Conservation (phyloP, 495 filamentous ascomycete species). For the Aspergillus taichungensis region DNA sequence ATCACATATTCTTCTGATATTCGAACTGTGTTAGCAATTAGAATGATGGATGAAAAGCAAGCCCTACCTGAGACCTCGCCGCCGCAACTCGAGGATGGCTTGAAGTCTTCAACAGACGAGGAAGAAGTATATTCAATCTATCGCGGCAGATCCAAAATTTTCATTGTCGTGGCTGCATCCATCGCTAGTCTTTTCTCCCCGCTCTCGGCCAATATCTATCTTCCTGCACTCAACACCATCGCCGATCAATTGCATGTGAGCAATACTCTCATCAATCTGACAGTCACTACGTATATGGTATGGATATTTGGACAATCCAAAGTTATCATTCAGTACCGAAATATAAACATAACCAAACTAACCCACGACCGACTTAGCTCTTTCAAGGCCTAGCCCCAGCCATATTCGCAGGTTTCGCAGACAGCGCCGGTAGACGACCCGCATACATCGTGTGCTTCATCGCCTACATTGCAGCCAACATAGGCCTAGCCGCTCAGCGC, state of each 20-base stretch:
- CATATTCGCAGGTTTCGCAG: conserved; percentile 41
- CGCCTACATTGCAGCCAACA: conserved; percentile 41
- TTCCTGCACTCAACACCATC: conserved; percentile 59
- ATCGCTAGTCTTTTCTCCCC: conserved; percentile 60
- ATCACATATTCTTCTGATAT: too few species aligned
- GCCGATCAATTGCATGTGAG: conserved; percentile 51
- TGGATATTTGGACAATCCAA: neutral
- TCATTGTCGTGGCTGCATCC: conserved; percentile 53
- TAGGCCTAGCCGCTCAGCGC: conserved; percentile 40
- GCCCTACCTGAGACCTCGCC: too few species aligned
- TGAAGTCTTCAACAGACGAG: too few species aligned
- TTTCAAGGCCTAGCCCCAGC: conserved; percentile 43
- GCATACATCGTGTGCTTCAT: conserved; percentile 37
- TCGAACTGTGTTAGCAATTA: too few species aligned
- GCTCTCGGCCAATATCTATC: conserved; percentile 66
- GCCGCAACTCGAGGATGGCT: too few species aligned
- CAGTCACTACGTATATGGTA: conserved; percentile 57
- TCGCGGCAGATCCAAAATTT: neutral
- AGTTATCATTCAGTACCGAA: too few species aligned
- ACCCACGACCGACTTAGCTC: conserved; percentile 18
- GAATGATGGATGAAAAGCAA: too few species aligned
- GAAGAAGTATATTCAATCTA: too few species aligned
- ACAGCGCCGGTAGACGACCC: conserved; percentile 39
- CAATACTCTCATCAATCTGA: conserved; percentile 56
- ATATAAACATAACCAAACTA: neutral